Conservation (phyloP, 2,329 filamentous ascomycete species). For the Venturia aucupariae region DNA sequence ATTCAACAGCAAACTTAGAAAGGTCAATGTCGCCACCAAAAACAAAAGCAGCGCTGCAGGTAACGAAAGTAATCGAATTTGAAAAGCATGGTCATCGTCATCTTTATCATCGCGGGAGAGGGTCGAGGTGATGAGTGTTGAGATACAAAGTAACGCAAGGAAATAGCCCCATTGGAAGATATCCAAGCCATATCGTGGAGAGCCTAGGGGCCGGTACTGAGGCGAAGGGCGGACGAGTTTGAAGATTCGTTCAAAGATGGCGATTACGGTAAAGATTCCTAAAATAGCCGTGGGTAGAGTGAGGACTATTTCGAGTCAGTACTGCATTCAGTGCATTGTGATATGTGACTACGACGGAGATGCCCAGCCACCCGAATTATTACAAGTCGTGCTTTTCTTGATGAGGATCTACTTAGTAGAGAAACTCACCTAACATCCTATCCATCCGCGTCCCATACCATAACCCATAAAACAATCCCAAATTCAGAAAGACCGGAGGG, state of each 20-base stretch:
- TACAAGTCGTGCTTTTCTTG: neutral
- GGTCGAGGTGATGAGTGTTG: constrained; percentile 9
- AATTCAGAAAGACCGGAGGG: constrained; percentile 13
- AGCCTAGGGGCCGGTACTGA: constrained; percentile 4
- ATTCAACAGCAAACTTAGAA: constrained; percentile 10
- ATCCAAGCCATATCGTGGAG: constrained; percentile 11
- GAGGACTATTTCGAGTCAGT: neutral
- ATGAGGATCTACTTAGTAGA: neutral
- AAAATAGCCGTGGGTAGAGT: constrained; percentile 11
- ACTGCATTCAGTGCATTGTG: neutral
- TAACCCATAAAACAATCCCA: constrained; percentile 13
- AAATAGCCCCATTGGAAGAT: constrained; percentile 15
- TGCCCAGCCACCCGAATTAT: neutral
- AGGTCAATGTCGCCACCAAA: constrained; percentile 9
- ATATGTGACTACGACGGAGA: too few relatives aligned
- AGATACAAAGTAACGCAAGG: constrained; percentile 5
- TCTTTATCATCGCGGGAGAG: constrained; percentile 9
- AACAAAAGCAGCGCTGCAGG: constrained; percentile 12
- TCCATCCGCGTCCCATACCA: constrained; percentile 12
- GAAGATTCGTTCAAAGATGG: constrained; percentile 8
- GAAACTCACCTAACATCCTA: constrained; percentile 8
- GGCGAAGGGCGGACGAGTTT: constrained; percentile 7
- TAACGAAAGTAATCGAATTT: constrained; percentile 11
- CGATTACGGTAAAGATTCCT: constrained; percentile 13
- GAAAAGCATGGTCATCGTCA: constrained; percentile 8